Percentiles rank a stretch among this genome's conserved stretches.
Conservation (phyloP, 495 filamentous ascomycete genomes). For the Rhypophila decipiens region DNA sequence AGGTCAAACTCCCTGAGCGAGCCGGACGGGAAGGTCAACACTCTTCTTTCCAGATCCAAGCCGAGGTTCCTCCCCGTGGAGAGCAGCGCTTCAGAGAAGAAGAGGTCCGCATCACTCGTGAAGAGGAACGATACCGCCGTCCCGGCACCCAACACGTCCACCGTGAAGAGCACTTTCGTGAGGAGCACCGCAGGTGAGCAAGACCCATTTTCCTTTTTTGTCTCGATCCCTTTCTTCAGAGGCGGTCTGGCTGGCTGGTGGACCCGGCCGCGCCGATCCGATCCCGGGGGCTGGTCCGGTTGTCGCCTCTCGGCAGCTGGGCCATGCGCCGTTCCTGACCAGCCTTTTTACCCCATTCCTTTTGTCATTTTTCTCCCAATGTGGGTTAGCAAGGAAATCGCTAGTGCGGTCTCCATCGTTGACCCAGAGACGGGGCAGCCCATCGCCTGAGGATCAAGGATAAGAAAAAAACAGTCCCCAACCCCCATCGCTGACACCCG, state of each 20-base stretch:
- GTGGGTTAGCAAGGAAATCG: too few relatives aligned
- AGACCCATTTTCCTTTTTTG: constrained; percentile 7
- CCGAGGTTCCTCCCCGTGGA: constrained; percentile 55
- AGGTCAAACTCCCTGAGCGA: constrained; percentile 70
- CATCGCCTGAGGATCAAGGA: neutral
- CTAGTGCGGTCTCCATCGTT: neutral
- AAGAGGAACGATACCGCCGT: constrained; percentile 62
- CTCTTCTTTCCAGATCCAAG: constrained; percentile 56
- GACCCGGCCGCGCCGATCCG: neutral
- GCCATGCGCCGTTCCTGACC: too few relatives aligned
- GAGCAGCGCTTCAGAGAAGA: constrained; percentile 68
- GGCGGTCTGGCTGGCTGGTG: neutral
- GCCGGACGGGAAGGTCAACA: constrained; percentile 93
- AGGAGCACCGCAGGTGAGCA: constrained; percentile 44
- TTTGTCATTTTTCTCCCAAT: too few relatives aligned
- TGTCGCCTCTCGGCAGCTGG: too few relatives aligned
- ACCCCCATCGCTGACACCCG: constrained; percentile 1
- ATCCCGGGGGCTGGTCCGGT: too few relatives aligned
- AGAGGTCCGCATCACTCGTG: constrained; percentile 69
- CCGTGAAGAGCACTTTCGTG: constrained; percentile 43
- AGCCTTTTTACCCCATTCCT: too few relatives aligned
- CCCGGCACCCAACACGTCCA: constrained; percentile 44
- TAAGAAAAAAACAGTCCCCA: neutral
- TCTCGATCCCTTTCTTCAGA: neutral
- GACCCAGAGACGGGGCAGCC: neutral